Conservation (phyloP, 2,329 filamentous ascomycete genomes). For the Teratosphaeria gauchensis region DNA sequence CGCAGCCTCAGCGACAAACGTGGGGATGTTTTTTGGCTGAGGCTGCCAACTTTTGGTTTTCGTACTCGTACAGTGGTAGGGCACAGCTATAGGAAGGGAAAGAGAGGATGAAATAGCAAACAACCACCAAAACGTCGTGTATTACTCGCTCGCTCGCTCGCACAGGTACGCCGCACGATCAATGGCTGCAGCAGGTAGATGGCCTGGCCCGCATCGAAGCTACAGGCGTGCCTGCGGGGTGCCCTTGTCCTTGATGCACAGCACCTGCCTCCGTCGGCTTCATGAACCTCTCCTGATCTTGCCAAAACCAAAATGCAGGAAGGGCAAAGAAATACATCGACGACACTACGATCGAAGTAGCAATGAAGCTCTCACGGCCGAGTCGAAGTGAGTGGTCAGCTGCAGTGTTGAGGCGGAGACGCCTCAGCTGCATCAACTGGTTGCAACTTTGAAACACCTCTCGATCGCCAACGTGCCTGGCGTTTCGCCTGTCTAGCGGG, state of each 20-base stretch:
- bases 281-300: not conserved
- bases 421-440: not conserved
- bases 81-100: not conserved
- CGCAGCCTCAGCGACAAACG: not conserved
- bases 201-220: not conserved
- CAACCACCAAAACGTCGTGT: not conserved
- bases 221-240: not conserved
- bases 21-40: not conserved
- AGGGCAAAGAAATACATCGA: not conserved
- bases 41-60: not conserved
- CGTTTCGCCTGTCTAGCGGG: no score
- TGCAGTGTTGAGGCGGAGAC: not conserved
- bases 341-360: not conserved
- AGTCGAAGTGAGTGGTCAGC: not conserved
- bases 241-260: not conserved
- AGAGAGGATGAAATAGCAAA: not conserved
- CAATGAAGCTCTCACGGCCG: not conserved
- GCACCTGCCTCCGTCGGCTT: not conserved
- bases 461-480: not conserved
- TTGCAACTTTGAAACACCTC: not conserved
- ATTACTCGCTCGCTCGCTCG: not conserved
- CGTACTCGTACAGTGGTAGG: not conserved
- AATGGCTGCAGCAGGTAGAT: not conserved
- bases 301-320: not conserved
- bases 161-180: not conserved